Evolutionary conservation across 106 monocot genomes (phyloP).

Genomic region (Platanthera zijinensis): DNA sequence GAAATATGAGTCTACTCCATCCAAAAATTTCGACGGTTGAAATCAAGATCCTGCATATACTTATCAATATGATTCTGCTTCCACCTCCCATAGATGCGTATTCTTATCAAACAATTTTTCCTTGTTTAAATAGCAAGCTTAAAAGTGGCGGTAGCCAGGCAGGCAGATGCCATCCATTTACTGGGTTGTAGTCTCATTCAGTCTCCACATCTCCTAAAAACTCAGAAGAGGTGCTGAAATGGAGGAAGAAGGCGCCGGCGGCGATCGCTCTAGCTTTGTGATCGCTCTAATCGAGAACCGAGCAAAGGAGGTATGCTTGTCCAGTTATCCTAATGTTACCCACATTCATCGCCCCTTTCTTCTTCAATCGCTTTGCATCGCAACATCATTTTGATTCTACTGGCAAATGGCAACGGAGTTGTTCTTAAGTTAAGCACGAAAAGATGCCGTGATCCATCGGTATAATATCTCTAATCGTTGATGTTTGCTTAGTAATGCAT

Average conservation of each 20-base stretch:
- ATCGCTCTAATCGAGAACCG: conserved; percentile 89
- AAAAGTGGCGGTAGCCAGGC: background rate
- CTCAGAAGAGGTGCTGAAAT: background rate
- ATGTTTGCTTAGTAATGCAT: background rate
- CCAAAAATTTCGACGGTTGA: too few relatives aligned
- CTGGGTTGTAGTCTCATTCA: background rate
- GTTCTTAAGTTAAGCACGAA: background rate
- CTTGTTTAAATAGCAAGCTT: background rate
- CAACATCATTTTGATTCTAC: background rate
- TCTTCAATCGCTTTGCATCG: conserved; percentile 1
- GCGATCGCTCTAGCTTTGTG: conserved; percentile 59
- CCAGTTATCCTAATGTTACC: background rate
- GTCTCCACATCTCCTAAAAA: background rate
- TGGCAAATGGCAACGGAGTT: background rate
- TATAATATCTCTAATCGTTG: background rate
- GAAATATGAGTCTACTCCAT: too few relatives aligned
- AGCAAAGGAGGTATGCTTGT: conserved; percentile 65
- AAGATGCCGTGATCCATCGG: background rate
- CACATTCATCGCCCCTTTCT: background rate
- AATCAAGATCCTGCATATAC: too few relatives aligned
- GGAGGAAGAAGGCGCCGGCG: conserved; percentile 42
- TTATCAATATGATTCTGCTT: too few relatives aligned
- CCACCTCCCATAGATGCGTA: too few relatives aligned
- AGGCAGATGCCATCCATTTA: background rate
- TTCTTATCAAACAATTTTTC: too few relatives aligned